phyloP scores from a whole-genome alignment of 2,329 filamentous ascomycete species.

The Trichoderma sp. region DNA sequence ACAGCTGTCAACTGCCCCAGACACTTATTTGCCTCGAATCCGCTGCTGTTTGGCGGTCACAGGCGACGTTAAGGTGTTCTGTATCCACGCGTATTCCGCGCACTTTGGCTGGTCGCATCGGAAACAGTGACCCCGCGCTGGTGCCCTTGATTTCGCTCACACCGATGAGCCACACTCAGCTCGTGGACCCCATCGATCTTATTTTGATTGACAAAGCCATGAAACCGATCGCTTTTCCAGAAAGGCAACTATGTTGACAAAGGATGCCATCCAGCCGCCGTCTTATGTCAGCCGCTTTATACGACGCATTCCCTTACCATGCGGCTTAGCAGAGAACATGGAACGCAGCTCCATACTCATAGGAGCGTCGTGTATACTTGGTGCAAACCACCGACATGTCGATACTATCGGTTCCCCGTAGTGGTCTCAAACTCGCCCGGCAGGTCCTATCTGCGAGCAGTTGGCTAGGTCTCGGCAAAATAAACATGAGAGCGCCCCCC shows the following conservation, averaged over 20 bases:
- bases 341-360: not conserved
- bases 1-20: not conserved
- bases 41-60: not conserved
- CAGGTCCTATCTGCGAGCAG: not conserved
- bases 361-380: not conserved
- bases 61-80: not conserved
- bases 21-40: not conserved
- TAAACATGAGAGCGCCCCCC: not conserved
- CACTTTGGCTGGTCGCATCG: not conserved
- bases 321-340: not conserved
- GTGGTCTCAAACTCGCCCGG: not conserved
- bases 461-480: conserved; percentile 2
- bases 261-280: not conserved
- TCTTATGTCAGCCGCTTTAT: not conserved
- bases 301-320: not conserved
- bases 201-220: not conserved
- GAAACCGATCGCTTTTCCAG: not conserved
- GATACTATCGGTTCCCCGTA: not conserved
- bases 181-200: not conserved
- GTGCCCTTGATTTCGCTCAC: conserved; percentile 22
- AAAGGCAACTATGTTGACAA: not conserved
- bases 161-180: conserved; percentile 9
- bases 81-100: not conserved
- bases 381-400: not conserved
- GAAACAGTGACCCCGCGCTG: conserved; percentile 6